Base-by-base conservation (phyloP, 2,329 filamentous ascomycete species). In the Lanzia echinophila region DNA sequence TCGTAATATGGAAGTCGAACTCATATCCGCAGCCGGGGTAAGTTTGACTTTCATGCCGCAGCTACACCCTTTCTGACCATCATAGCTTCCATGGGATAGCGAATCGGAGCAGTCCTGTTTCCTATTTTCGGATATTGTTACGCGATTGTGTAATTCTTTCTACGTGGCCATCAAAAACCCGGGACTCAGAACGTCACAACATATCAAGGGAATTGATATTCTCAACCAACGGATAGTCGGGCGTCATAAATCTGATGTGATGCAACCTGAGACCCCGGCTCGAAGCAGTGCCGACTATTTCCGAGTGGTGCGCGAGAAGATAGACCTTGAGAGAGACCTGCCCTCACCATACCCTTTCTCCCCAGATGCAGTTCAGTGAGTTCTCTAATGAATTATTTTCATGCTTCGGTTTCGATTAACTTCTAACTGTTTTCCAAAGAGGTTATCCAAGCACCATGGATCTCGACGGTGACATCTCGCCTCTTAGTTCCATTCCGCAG, bases 1-100 rank as follows among this genome's bases (percentile, higher is more conserved):
- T 34, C 54, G 63, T 22, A 51, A 57, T 11, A 42, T 64, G 10
- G 62, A 64, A 33, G 47, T 63, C 24, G 60, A 64, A 22, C 44
- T 64, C 13, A 60, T 64, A 20, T 63, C 55, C 50, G 54, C 53
- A 39, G 59, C 59, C 50, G 63, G 63, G 59, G 61, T 61, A 55
- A 36, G 47, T n/a, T 32, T 31, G 41, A 19, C 41, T 8, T 22
- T 20, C 22, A 13, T 34, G 32, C 48, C 36, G 17, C 1, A 20
- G 15, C 17, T 19, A 22, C 6, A 36, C n/a, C 17, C 34, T 8
- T 28, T 28, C 24, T 36, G 34, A 36, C 34, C 22, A 24, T 38
- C 15, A 34, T 57, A 42, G 55, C 39, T 22, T 20, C 20, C 11
- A 31, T 19, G 32, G 60, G 56, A 56, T 59, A 50, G 56, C 56